Evolutionary conservation across 2,329 filamentous ascomycete species (phyloP).

Genomic region (Chalaropsis ovoidea): DNA sequence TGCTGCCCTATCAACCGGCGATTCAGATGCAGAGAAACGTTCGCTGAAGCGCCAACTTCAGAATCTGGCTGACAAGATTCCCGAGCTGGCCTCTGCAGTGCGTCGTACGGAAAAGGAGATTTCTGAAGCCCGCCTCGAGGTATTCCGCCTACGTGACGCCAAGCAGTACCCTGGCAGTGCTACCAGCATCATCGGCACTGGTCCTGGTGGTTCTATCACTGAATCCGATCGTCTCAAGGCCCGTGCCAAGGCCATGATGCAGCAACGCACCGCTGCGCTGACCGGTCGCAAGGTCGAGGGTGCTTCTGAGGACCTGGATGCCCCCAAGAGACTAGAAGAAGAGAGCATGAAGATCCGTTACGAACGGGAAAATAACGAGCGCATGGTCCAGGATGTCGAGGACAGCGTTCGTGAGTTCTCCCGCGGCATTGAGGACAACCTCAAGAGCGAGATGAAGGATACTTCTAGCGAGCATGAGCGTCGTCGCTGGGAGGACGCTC

Average conservation of each 20-base stretch:
- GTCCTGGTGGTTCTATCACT: constrained; percentile 79
- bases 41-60: constrained; percentile 83
- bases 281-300: constrained; percentile 69
- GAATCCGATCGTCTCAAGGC: constrained; percentile 93
- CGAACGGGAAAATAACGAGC: constrained; percentile 88
- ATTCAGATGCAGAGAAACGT: constrained; percentile 81
- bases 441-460: constrained; percentile 70
- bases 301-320: constrained; percentile 61
- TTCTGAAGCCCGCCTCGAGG: constrained; percentile 77
- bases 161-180: constrained; percentile 80
- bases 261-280: constrained; percentile 85
- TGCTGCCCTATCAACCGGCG: constrained; percentile 53
- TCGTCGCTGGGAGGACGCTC: constrained; percentile 86
- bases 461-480: constrained; percentile 78
- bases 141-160: constrained; percentile 87
- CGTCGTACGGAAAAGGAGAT: constrained; percentile 85
- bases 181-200: constrained; percentile 76
- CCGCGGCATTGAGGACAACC: constrained; percentile 69
- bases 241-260: constrained; percentile 95
- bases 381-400: constrained; percentile 93
- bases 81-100: constrained; percentile 84
- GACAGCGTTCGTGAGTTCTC: constrained; percentile 88
- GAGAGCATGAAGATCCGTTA: constrained; percentile 71
- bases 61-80: constrained; percentile 76
- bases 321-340: constrained; percentile 76